phyloP scores from a whole-genome alignment of 495 filamentous ascomycete species.

The Achaetomiella virescens region DNA sequence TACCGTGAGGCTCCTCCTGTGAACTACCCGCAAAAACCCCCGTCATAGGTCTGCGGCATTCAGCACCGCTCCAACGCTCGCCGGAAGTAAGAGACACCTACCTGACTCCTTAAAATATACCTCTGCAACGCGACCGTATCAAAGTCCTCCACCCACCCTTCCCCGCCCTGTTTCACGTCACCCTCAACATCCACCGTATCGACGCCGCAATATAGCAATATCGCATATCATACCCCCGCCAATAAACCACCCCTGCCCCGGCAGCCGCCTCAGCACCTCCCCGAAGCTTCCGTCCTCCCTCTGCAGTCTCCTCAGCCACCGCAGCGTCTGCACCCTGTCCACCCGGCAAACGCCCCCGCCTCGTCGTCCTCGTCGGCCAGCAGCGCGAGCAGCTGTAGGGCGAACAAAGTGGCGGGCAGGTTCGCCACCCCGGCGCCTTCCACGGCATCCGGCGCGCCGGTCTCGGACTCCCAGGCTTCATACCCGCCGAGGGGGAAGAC shows the following conservation, averaged over 20 bases:
- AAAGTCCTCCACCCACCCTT: slow-evolving; percentile 60
- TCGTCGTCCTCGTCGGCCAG: slow-evolving; percentile 63
- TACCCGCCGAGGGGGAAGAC: slow-evolving; percentile 32
- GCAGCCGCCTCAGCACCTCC: slow-evolving; percentile 57
- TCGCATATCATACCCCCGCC: slow-evolving; percentile 78
- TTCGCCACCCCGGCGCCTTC: slow-evolving; percentile 71
- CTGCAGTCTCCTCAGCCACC: slow-evolving; percentile 73
- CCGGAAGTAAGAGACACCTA: slow-evolving; percentile 1
- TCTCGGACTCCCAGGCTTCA: slow-evolving; percentile 28
- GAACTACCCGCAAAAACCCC: slow-evolving; percentile 78
- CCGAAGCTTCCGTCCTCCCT: slow-evolving; percentile 86
- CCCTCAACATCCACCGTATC: slow-evolving; percentile 76
- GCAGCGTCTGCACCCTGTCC: slow-evolving; percentile 58
- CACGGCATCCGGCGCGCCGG: slow-evolving; percentile 30
- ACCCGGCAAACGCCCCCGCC: slow-evolving; percentile 46
- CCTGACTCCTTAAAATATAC: slow-evolving; percentile 58
- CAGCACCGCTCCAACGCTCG: background rate
- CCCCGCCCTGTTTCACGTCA: slow-evolving; percentile 43
- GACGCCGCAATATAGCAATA: slow-evolving; percentile 78
- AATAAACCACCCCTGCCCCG: slow-evolving; percentile 44
- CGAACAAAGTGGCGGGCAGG: slow-evolving; percentile 82
- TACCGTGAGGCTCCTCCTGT: slow-evolving; percentile 84
- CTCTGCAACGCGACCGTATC: slow-evolving; percentile 60
- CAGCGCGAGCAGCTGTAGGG: slow-evolving; percentile 65
- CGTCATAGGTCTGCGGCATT: slow-evolving; percentile 69